Evolutionary conservation across 2,329 filamentous ascomycete species (phyloP).

Genomic region (Escovopsis sp.): DNA sequence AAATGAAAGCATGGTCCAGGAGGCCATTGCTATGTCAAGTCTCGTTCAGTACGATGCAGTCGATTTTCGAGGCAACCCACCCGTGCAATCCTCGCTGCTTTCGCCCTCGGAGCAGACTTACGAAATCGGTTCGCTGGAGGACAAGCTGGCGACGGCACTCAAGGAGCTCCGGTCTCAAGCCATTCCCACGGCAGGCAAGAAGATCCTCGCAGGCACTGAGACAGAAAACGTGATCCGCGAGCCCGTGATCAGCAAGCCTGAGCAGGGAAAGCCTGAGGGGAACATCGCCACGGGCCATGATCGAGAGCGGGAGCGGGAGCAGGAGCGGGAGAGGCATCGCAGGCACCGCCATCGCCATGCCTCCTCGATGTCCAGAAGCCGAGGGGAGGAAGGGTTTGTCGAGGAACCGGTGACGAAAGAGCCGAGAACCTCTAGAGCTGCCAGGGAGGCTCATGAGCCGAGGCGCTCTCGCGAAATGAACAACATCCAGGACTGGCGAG

Average conservation of each 20-base stretch:
- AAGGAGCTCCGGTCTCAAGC: slow-evolving; percentile 17
- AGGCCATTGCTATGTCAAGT: slow-evolving; percentile 12
- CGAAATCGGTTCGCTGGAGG: slow-evolving; percentile 13
- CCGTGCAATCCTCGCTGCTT: slow-evolving; percentile 16
- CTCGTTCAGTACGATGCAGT: slow-evolving; percentile 13
- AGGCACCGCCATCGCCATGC: slow-evolving; percentile 26
- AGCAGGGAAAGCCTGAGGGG: slow-evolving; percentile 33
- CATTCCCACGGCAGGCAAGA: slow-evolving; percentile 17
- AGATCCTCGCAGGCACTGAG: slow-evolving; percentile 9
- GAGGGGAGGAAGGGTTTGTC: slow-evolving; percentile 16
- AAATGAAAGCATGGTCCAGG: no score
- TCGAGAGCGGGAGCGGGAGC: slow-evolving; percentile 17
- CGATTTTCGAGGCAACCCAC: slow-evolving; percentile 13
- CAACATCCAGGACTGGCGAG: slow-evolving; percentile 2
- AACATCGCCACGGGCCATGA: slow-evolving; percentile 20
- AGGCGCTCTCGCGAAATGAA: no score
- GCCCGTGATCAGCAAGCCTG: slow-evolving; percentile 41
- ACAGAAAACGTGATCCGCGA: slow-evolving; percentile 16
- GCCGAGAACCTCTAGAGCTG: not conserved
- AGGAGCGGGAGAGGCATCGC: slow-evolving; percentile 20
- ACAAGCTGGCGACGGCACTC: slow-evolving; percentile 12
- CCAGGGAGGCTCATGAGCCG: no score
- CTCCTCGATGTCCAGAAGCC: slow-evolving; percentile 16
- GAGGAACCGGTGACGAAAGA: slow-evolving; percentile 10
- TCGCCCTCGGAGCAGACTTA: slow-evolving; percentile 9